These are phyloP conservation scores for Spiraea crenata DNA, from an alignment of 331 rosid genomes.

Conservation along the genomic window DNA sequence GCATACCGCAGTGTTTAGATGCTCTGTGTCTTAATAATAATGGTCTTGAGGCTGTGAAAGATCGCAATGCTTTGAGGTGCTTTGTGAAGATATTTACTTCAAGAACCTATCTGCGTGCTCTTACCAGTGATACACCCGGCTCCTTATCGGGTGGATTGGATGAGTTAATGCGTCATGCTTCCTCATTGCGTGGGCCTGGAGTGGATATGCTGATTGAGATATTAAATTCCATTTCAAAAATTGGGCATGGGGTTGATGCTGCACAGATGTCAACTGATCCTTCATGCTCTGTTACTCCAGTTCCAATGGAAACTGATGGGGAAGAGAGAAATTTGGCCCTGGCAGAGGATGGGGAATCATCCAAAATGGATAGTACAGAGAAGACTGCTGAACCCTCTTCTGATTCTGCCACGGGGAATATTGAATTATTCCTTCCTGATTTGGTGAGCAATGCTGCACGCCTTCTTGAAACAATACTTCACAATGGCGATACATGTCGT, in stretches of 20 bases:
- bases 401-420: constrained; percentile 49
- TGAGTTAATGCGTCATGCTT: constrained; percentile 95
- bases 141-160: constrained; percentile 90
- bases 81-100: constrained; percentile 94
- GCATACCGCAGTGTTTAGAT: constrained; percentile 95
- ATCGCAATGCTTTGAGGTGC: constrained; percentile 82
- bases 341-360: constrained; percentile 54
- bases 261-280: constrained; percentile 46
- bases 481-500: constrained; percentile 93
- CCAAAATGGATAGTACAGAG: constrained; percentile 54
- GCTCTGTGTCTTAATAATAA: constrained; percentile 84
- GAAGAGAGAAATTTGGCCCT: constrained; percentile 55
- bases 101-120: constrained; percentile 72
- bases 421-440: constrained; percentile 80
- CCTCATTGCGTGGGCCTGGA: constrained; percentile 89
- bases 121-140: constrained; percentile 75
- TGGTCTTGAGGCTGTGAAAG: constrained; percentile 89
- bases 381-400: constrained; percentile 57
- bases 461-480: constrained; percentile 90
- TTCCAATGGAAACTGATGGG: constrained; percentile 93
- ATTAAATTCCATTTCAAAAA: constrained; percentile 58
- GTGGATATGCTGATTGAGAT: constrained; percentile 95
- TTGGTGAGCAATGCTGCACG: constrained; percentile 88
- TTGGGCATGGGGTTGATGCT: constrained; percentile 69
- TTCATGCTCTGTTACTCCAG: constrained; percentile 59